These are phyloP conservation scores for Aspergillus avenaceus DNA, from an alignment of 495 filamentous ascomycete species.

Conservation along the genomic window DNA sequence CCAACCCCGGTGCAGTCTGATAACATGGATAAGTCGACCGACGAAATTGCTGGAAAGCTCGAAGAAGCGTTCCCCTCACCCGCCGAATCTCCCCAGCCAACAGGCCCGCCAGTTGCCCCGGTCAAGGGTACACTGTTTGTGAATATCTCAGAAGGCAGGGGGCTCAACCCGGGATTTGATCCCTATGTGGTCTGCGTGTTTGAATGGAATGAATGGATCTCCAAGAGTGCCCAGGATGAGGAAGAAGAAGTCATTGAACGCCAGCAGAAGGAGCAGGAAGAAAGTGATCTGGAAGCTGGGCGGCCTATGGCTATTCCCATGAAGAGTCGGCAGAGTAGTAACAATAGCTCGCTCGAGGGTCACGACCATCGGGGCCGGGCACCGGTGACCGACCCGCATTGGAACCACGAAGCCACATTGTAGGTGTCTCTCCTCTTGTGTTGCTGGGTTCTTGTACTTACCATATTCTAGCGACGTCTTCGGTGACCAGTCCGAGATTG, in stretches of 20 bases:
- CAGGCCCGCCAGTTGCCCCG: slow-evolving; percentile 61
- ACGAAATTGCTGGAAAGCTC: slow-evolving; percentile 39
- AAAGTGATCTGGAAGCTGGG: slow-evolving; percentile 69
- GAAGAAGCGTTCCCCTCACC: slow-evolving; percentile 40
- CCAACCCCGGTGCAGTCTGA: slow-evolving; percentile 20
- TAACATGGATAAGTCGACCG: slow-evolving; percentile 27
- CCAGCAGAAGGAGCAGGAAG: slow-evolving; percentile 46
- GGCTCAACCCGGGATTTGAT: slow-evolving; percentile 73
- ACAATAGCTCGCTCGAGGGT: slow-evolving; percentile 73
- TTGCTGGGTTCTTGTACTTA: neutral
- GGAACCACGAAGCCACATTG: slow-evolving; percentile 96
- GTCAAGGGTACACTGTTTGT: slow-evolving; percentile 87
- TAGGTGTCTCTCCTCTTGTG: slow-evolving; percentile 45
- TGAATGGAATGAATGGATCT: slow-evolving; percentile 94
- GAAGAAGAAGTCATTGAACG: slow-evolving; percentile 35
- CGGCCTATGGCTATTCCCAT: slow-evolving; percentile 92
- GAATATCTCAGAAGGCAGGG: slow-evolving; percentile 78
- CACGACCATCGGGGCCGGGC: slow-evolving; percentile 61
- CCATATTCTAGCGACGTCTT: slow-evolving; percentile 73
- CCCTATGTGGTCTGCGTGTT: slow-evolving; percentile 97
- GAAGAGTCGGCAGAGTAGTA: slow-evolving; percentile 90
- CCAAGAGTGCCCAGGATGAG: slow-evolving; percentile 67
- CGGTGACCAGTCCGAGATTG: slow-evolving; percentile 84
- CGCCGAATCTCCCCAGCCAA: slow-evolving; percentile 30
- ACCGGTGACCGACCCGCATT: slow-evolving; percentile 82